Base-by-base conservation (phyloP, 23 red algal species). In the Gracilaria gracilis region DNA sequence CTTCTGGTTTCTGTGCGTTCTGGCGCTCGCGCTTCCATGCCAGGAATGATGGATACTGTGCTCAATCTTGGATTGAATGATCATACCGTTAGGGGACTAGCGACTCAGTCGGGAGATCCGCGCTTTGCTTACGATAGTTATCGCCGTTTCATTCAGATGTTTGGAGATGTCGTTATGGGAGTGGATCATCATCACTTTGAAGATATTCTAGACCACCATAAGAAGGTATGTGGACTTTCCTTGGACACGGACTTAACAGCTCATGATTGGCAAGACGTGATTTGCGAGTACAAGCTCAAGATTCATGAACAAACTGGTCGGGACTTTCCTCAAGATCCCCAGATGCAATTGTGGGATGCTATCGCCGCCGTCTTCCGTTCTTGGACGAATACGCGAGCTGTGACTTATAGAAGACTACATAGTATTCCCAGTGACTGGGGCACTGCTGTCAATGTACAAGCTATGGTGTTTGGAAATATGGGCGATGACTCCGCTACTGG, bases 391-490 rank as follows among this genome's bases (percentile, higher is more conserved):
- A 51, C 67, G 5, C 78, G 88, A 20, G 88, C 88, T 54, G 64
- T 83, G 31, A 84, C 88, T 0, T 91, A 91, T 47, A 57, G 88
- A 27, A 81, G 78, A 36, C 47, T 84, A 31, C 57, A 83, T 23
- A 77, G 57, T 53, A 91, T 91, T 64, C 47, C 88, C 4, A 28
- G 81, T 76, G 88, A 91, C 33, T 74, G 62, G 65, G 88, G 88
- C 24, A 91, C 88, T 28, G 88, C 88, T 28, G 78, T 83, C 49
- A 91, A 65, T 58, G 80, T 91, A 11, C 88, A 91, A 35, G 78
- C 88, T 74, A 91, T 91, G 88, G 88, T 91, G 36, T 91, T 91
- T 91, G 88, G 88, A 44, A 91, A 91, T 27, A 81, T 81, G 72
- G 88, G 88, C n/a, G 75, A 91, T 9, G 54, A 58, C 33, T 83